Conservation (phyloP, 495 filamentous ascomycete species). For the Trichoderma erinaceum region DNA sequence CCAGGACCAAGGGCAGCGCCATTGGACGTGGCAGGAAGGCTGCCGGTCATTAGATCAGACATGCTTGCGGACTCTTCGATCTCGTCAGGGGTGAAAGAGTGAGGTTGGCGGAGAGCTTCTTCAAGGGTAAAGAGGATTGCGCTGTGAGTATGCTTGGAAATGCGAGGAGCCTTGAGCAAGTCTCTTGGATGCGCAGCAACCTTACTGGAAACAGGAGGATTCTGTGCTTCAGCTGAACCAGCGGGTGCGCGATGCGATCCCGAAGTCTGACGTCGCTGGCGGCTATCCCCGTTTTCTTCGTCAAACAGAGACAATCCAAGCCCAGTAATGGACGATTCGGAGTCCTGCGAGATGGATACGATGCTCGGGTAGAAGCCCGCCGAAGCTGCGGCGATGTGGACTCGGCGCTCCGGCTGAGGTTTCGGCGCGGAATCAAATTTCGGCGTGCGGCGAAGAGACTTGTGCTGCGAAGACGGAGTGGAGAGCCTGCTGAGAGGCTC, state of each 20-base stretch:
- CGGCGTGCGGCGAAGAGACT: constrained; percentile 42
- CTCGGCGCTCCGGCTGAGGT: constrained; percentile 28
- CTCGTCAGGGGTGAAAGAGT: constrained; percentile 75
- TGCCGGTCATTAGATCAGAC: constrained; percentile 67
- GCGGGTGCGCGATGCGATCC: not conserved
- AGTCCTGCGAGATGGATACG: constrained; percentile 26
- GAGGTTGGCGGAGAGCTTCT: constrained; percentile 77
- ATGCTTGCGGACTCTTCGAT: constrained; percentile 91
- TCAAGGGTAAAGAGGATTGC: constrained; percentile 90
- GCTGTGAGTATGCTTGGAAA: constrained; percentile 43
- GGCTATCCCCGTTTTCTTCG: constrained; percentile 21
- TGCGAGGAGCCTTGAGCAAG: constrained; percentile 19
- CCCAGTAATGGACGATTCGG: constrained; percentile 26
- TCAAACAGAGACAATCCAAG: constrained; percentile 17
- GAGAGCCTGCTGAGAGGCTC: constrained; percentile 27
- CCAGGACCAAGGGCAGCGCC: constrained; percentile 26
- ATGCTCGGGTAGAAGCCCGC: constrained; percentile 32
- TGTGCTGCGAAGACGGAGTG: constrained; percentile 35
- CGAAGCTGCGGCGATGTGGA: constrained; percentile 31
- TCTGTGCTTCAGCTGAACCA: not conserved
- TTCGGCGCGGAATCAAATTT: constrained; percentile 40
- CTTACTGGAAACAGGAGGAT: not conserved
- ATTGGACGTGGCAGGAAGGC: constrained; percentile 42
- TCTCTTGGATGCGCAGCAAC: not conserved
- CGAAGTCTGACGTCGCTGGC: constrained; percentile 19